Evolutionary conservation across 2,329 filamentous ascomycete genomes (phyloP), one percentile per base, ranked within the genome.

Genomic region (Fusarium succisae): DNA sequence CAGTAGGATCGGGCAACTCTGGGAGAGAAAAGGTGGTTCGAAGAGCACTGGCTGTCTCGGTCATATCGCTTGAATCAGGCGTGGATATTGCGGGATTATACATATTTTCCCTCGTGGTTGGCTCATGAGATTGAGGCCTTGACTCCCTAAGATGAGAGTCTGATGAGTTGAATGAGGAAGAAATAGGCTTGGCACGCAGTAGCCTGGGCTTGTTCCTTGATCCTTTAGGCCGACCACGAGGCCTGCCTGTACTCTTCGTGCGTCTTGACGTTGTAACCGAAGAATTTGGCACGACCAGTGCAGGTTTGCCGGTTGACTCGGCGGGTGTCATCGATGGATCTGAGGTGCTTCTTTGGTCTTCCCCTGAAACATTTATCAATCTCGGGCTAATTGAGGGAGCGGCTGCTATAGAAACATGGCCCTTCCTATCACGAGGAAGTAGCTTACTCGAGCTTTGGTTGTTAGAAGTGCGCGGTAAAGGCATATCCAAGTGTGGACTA

Each of bases 141-240:
- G 39, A 35, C n/a, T 37, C 39, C 32, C 26, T 70, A 39, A 22
- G 32, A 22, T 26, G 44, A 22, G n/a, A 37, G 30, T 48, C 60
- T 39, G 7, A 44, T 37, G 45, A n/a, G 43, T 35, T 50, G 17
- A 59, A 59, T n/a, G 56, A 51, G 35, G 55, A 37, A 50, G 56
- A 28, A 37, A n/a, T 13, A 53, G 20, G 56, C 32, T 30, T 10
- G 24, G 65, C 73, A 20, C 60, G 38, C 8, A 58, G 71, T 13
- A 79, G 71, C 63, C 81, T 86, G 22, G 80, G 78, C 37, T 84
- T 83, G 60, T 84, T 86, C 69, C 83, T 86, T 20, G 86, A 85
- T 1, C 86, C 86, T 63, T 85, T 88, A 3, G 87, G 83, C 44
- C 85, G 81, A 14, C 83, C 82, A 67, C 79, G 79, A 61, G 81